Evolutionary conservation across 352 stramenopile species (phyloP).

Genomic region (Phytophthora fragariaefolia): DNA sequence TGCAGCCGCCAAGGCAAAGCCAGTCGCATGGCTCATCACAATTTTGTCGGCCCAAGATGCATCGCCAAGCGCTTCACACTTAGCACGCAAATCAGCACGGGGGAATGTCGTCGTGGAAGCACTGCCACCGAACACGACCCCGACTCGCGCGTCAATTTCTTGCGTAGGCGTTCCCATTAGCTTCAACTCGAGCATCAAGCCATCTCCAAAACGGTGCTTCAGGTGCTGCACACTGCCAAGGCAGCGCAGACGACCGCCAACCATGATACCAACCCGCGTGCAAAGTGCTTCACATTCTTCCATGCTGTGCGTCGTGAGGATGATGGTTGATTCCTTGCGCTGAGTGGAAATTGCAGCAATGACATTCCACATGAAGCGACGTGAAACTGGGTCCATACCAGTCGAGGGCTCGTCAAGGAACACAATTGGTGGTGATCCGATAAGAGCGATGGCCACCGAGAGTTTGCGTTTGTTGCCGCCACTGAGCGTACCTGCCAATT

Average conservation of each 20-base stretch:
- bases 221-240: conserved; percentile 94
- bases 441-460: conserved; percentile 93
- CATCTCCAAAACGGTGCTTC: conserved; percentile 96
- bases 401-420: conserved; percentile 94
- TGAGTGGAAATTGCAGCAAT: conserved; percentile 83
- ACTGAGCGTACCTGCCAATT: conserved; percentile 69
- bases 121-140: conserved; percentile 37
- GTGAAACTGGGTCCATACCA: conserved; percentile 95
- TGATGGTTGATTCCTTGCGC: conserved; percentile 79
- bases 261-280: conserved; percentile 96
- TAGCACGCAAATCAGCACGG: conserved; percentile 43
- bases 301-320: conserved; percentile 97
- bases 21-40: conserved; percentile 57
- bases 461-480: conserved; percentile 95
- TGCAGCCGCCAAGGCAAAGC: conserved; percentile 60
- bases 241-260: conserved; percentile 70
- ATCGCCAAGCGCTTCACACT: conserved; percentile 57
- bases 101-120: conserved; percentile 37
- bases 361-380: conserved; percentile 96
- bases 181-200: conserved; percentile 91
- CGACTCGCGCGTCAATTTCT: conserved; percentile 44
- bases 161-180: conserved; percentile 41
- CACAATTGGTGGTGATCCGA: conserved; percentile 92
- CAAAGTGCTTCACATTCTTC: conserved; percentile 96
- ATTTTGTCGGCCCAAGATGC: conserved; percentile 57